Evolutionary conservation across 768 basidiomycete genomes (phyloP).

Genomic region (Hydnomerulius pinastri): DNA sequence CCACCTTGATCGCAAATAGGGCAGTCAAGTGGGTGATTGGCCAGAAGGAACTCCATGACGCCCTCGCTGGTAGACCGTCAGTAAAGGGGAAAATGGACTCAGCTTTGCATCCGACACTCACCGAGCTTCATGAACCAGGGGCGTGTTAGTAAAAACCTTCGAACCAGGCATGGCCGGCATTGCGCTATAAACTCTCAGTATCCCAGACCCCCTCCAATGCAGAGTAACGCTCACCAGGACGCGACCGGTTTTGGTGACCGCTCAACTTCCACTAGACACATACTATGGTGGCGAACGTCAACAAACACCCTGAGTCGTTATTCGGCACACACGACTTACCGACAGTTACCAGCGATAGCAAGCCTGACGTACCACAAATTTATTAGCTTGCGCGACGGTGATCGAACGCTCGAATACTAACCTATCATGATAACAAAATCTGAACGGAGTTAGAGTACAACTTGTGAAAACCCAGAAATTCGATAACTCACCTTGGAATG

Average conservation of each 20-base stretch:
- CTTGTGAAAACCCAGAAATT: neutral
- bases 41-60: constrained; percentile 97
- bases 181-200: constrained; percentile 52
- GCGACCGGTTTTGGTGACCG: constrained; percentile 93
- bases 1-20: constrained; percentile 99
- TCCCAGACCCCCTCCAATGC: neutral
- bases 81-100: neutral
- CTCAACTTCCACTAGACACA: constrained; percentile 99
- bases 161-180: constrained; percentile 97
- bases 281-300: constrained; percentile 47
- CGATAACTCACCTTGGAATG: constrained; percentile 65
- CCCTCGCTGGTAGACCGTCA: constrained; percentile 65
- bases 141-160: constrained; percentile 92
- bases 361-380: constrained; percentile 49
- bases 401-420: constrained; percentile 28
- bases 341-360: constrained; percentile 97
- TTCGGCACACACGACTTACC: constrained; percentile 48
- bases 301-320: neutral
- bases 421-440: constrained; percentile 89
- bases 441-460: constrained; percentile 30
- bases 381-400: constrained; percentile 1
- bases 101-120: constrained; percentile 29
- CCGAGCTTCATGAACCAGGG: constrained; percentile 87
- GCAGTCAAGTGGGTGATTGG: constrained; percentile 98
- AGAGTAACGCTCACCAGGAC: constrained; percentile 63